Evolutionary conservation across 495 filamentous ascomycete genomes (phyloP), one percentile per base, ranked within the genome.

Genomic region (Geopyxis carbonaria): DNA sequence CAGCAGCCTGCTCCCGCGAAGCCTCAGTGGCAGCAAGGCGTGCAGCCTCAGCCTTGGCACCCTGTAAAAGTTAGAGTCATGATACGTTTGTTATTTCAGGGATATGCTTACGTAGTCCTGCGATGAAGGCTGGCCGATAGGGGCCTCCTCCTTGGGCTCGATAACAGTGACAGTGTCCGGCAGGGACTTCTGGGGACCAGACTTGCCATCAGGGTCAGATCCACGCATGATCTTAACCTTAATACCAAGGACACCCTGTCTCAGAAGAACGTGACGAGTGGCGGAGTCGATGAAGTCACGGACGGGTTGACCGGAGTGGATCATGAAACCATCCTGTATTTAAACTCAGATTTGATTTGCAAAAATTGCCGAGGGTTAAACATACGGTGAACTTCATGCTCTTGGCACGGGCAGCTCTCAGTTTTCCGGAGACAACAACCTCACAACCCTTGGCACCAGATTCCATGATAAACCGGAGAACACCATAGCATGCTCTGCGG

Each of bases 211-310:
- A 59, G 91, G 89, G 69, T 97, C 89, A 58, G 80, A 89, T 59
- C 91, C 91, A 63, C 89, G 89, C 89, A 97, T 97, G 70, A 97
- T 97, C 85, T 97, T 97, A 61, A 97, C 89, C 74, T 97, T 97
- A 75, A 97, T 95, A 68, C 89, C 89, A 43, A 97, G 73, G 50
- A 97, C 89, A 78, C 89, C 89, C 71, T 97, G 89, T 66, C 89
- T 80, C 61, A 97, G 85, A 43, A 97, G 85, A 51, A 97, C 89
- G 80, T 97, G 89, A 54, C 89, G 87, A 54, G 85, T 93, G 46
- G 89, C 91, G 58, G 67, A 73, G 72, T 97, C 89, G 65, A 97
- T 97, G 72, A 97, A 97, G 68, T 97, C 89, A 67, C 89, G 86
- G 55, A 89, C 91, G 53, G 89, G 89, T 61, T 95, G 89, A 69